Conservation (phyloP, 2,329 filamentous ascomycete genomes). For the Colletotrichum falcatum region DNA sequence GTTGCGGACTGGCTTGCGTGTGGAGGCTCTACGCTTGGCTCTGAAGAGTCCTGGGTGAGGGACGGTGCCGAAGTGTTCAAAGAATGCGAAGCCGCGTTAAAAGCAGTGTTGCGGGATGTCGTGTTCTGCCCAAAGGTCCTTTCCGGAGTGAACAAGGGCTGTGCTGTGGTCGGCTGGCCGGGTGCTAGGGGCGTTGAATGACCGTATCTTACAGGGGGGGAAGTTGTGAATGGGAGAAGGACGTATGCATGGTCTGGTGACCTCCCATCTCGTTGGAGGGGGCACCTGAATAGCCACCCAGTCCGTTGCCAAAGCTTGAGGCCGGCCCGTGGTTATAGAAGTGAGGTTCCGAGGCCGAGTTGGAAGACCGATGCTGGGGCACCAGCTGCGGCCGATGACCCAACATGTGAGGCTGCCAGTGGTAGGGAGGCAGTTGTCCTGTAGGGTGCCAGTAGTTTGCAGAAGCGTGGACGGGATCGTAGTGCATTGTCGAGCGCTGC, state of each 20-base stretch:
- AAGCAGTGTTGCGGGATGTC: neutral
- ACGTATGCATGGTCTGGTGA: conserved; percentile 10
- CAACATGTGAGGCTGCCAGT: conserved; percentile 25
- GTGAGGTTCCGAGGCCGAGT: conserved; percentile 20
- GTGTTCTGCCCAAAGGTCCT: conserved; percentile 17
- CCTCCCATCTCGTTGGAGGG: conserved; percentile 5
- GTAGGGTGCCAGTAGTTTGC: conserved; percentile 44
- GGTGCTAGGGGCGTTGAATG: conserved; percentile 5
- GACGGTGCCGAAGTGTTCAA: neutral
- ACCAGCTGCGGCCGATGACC: conserved; percentile 12
- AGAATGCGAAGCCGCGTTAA: conserved; percentile 5
- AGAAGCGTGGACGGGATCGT: conserved; percentile 47
- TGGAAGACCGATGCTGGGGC: conserved; percentile 24
- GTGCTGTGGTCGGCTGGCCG: conserved; percentile 6
- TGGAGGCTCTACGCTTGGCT: neutral
- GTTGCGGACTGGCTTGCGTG: neutral
- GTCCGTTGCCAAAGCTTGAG: conserved; percentile 6
- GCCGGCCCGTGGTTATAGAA: conserved; percentile 18
- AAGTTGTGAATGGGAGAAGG: conserved; percentile 18
- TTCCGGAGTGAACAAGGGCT: conserved; percentile 20
- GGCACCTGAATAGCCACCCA: conserved; percentile 21
- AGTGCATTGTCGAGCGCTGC: conserved; percentile 41
- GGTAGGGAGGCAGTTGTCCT: conserved; percentile 13
- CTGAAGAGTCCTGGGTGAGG: neutral
- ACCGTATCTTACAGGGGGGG: conserved; percentile 19